These are phyloP conservation scores for Cucurbita argyrosperma DNA, from an alignment of 306 rosid species.

Conservation along the genomic window DNA sequence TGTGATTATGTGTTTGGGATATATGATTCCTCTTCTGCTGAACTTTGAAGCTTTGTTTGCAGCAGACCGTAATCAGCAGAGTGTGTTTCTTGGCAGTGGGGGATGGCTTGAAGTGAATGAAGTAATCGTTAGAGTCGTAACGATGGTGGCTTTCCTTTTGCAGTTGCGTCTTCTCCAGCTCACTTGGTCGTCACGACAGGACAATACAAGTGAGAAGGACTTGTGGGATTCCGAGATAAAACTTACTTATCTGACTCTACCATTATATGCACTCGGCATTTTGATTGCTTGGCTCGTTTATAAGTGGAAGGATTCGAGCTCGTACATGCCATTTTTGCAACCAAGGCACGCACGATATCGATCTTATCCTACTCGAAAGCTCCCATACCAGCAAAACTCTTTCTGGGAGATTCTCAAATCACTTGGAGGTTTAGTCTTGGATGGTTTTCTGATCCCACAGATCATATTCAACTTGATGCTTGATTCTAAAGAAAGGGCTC, in stretches of 20 bases:
- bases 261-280: constrained; percentile 47
- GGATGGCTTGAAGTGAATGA: constrained; percentile 83
- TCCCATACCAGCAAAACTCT: constrained; percentile 19
- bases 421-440: constrained; percentile 51
- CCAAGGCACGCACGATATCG: constrained; percentile 23
- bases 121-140: constrained; percentile 61
- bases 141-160: constrained; percentile 70
- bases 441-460: constrained; percentile 78
- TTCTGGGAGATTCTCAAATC: constrained; percentile 59
- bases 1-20: constrained; percentile 49
- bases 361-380: constrained; percentile 8
- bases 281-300: constrained; percentile 37
- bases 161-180: constrained; percentile 59
- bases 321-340: constrained; percentile 13
- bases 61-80: constrained; percentile 28
- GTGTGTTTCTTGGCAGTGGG: constrained; percentile 42
- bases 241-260: constrained; percentile 42
- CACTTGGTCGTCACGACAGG: constrained; percentile 64
- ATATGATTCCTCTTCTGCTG: constrained; percentile 66
- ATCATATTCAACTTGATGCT: constrained; percentile 36
- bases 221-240: constrained; percentile 56
- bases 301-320: constrained; percentile 27
- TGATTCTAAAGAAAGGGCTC: constrained; percentile 38
- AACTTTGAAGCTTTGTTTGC: constrained; percentile 66
- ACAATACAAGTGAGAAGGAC: constrained; percentile 20